Base-by-base conservation (phyloP, 345 rosid species). In the Chamaenerion angustifolium region DNA sequence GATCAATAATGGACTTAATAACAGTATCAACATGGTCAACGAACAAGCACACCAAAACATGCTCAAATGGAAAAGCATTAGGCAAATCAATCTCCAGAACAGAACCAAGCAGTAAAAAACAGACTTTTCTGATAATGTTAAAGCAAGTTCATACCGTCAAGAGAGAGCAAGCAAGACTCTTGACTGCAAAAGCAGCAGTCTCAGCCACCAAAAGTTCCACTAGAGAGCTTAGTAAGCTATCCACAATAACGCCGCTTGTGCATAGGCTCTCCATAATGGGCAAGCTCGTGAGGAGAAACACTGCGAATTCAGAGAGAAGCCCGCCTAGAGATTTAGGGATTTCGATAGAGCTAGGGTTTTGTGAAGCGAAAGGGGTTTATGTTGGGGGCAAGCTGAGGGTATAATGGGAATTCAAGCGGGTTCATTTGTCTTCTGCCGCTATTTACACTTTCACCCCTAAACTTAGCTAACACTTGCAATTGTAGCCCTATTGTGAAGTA, bases 121-220 rank as follows among this genome's bases (percentile, higher is more conserved):
- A 6, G 7, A 54, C 2, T 60, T 11, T 40, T 16, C 40, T 41
- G 44, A 4, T 49, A 40, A 59, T 19, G 15, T n/a, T 10, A 16
- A 14, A 19, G 37, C 25, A 25, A 48, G 12, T 21, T 12, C 25
- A 13, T 67, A 78, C 83, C 83, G 60, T 54, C 57, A 55, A 51
- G 31, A 69, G 64, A 12, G 70, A 63, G 63, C 63, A 60, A 37
- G 59, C 51, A 15, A 69, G 47, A 18, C 66, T 56, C 48, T 70
- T 69, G 11, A 65, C 40, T 13, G 69, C 75, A 43, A 55, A 61
- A 67, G 56, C 57, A 62, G 66, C 73, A 2, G 76, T 50, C 58
- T 78, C 64, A 27, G 59, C 64, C 19, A 54, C 60, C 45, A 54
- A 18, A 50, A 60, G 60, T 72, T 69, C 71, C 57, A 64, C 49